Evolutionary conservation across 2,329 filamentous ascomycete species (phyloP), one percentile per base, ranked within the genome.

Genomic region (Aquanectria penicillioides): DNA sequence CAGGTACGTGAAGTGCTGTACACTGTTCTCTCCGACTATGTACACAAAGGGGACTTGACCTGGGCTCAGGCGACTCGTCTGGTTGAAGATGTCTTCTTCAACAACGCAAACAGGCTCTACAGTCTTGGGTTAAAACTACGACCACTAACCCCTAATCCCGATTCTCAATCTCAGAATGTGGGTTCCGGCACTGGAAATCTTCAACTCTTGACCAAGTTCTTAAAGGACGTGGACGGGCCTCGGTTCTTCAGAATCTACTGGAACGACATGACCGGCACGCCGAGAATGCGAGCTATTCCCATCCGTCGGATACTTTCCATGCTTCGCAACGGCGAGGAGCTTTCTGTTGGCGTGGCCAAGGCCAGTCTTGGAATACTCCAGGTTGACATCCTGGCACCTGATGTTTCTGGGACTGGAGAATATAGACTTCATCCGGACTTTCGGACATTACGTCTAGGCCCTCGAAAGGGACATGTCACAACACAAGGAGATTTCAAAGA

Each of bases 101-200:
- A 86, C 62, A 96, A 93, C 65, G 86, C 92, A 0, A 94, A 94
- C 69, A 77, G 80, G n/a, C 77, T 95, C 0, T 96, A 95, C 69
- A 79, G 83, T 11, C 81, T 96, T 2, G 75, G 80, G 1, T 75
- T 87, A 15, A 70, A 75, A 28, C 73, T 83, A 12, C 75, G 48
- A 62, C 76, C 57, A 15, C 20, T 69, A 11, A 25, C 58, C 5
- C 10, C 33, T n/a, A 53, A 59, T 44, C 40, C 48, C 10, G 46
- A 34, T n/a, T n/a, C 17, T 20, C 18, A 10, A 18, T 9, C 9
- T 36, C 15, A 12, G 53, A 60, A 3, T 20, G 43, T 34, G 31
- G 37, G 41, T 15, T 59, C 63, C 8, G 54, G 52, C 15, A 28
- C 57, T 5, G 41, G 52, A 2, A 46, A 59, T 6, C 17, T 60